Base-by-base conservation (phyloP, 805 yeast genomes). In the Spathaspora gorwiae region DNA sequence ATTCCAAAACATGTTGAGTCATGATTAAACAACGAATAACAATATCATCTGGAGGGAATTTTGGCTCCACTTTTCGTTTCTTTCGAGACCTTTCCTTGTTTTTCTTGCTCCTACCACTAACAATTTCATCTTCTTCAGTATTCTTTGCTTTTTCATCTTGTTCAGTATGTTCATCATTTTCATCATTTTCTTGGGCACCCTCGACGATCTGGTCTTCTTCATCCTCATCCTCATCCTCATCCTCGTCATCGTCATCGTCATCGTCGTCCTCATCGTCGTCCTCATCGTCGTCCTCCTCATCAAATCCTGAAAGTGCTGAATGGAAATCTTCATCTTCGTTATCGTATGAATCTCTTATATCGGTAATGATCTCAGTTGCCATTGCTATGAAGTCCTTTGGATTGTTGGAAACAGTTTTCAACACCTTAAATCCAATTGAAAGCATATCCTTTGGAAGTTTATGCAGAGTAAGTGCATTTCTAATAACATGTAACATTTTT, bases 301-400 rank as follows among this genome's bases (percentile, higher is more conserved):
- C 55, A 38, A 72, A 57, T 15, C 64, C 67, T 5, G 73, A 70
- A 26, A 67, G 65, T 1, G 79, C 79, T 10, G 79, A 70, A 43
- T 66, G 74, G 48, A 77, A 67, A 35, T 70, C 72, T 44, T 73
- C 79, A 24, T 65, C 73, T 40, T 75, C 81, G 34, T 69, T 74
- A 42, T 60, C 55, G 29, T 73, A 77, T 7, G 81, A 74, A 61
- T 90, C 97, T 59, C 88, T 78, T 41, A 90, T 73, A 69, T 90
- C 97, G 36, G 88, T 81, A 34, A 90, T 81, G 13, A 89, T 79
- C 70, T 92, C 97, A n/a, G 85, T 79, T 14, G 86, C 75, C 80
- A 89, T 84, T 33, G 87, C 80, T 26, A 87, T 79, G 59, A 90
- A 90, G 67, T 92, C 96, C 45, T 83, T 78, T 55, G 89, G 96